Evolutionary conservation across 768 basidiomycete species (phyloP).

Genomic region (Amanita brunnescens): DNA sequence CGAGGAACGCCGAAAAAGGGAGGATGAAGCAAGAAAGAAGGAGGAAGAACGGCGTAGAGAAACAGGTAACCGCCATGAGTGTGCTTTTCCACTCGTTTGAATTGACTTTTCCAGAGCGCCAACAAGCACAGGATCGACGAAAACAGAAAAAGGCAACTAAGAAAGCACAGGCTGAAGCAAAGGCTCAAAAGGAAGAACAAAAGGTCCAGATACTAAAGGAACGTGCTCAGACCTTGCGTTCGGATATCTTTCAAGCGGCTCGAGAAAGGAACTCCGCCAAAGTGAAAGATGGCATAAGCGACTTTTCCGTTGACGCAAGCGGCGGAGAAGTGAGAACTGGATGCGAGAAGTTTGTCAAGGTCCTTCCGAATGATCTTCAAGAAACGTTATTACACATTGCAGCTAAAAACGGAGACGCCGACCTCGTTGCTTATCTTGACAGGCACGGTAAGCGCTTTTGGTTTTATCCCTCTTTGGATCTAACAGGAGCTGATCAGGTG

Average conservation of each 20-base stretch:
- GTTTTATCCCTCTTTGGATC: conserved; percentile 15
- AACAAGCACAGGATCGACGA: conserved; percentile 49
- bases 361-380: conserved; percentile 39
- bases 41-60: conserved; percentile 37
- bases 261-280: conserved; percentile 39
- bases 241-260: conserved; percentile 57
- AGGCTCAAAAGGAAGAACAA: conserved; percentile 42
- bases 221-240: conserved; percentile 47
- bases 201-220: conserved; percentile 37
- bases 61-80: conserved; percentile 21
- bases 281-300: conserved; percentile 62
- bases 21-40: conserved; percentile 41
- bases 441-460: conserved; percentile 47
- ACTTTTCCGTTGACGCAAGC: conserved; percentile 59
- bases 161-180: conserved; percentile 43
- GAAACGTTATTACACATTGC: conserved; percentile 71
- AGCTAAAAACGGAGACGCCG: conserved; percentile 41
- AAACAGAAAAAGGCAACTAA: conserved; percentile 44
- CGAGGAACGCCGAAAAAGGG: conserved; percentile 40
- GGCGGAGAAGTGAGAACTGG: conserved; percentile 61
- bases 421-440: conserved; percentile 61
- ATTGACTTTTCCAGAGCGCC: conserved; percentile 33
- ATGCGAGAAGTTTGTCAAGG: conserved; percentile 41
- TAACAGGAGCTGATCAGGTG: conserved; percentile 35
- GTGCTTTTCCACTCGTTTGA: not conserved